Percentiles rank a stretch among this genome's conserved stretches.
These are phyloP conservation scores for Pseudogymnoascus sp. DNA, from an alignment of 2,329 filamentous ascomycete species.

Conservation along the genomic window DNA sequence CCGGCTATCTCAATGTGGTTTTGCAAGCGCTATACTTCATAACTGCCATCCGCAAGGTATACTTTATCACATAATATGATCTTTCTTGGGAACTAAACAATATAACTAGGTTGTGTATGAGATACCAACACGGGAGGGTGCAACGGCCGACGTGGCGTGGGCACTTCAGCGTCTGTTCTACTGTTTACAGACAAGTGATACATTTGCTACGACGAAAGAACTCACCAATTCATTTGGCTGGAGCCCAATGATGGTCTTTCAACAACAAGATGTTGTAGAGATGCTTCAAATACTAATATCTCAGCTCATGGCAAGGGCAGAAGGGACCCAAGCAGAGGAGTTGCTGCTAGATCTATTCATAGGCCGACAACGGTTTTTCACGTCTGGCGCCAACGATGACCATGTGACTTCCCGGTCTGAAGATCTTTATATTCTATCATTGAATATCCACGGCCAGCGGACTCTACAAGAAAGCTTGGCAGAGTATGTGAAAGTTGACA, in stretches of 20 bases:
- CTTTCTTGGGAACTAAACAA: background rate
- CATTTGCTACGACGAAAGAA: constrained; percentile 82
- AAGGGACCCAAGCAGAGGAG: constrained; percentile 85
- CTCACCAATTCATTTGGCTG: constrained; percentile 95
- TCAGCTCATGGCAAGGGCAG: constrained; percentile 94
- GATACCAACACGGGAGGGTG: constrained; percentile 84
- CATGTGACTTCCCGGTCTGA: constrained; percentile 93
- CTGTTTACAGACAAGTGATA: constrained; percentile 77
- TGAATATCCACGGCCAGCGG: constrained; percentile 92
- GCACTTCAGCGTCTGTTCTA: constrained; percentile 92
- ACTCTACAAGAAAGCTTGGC: constrained; percentile 89
- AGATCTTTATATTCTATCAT: constrained; percentile 97
- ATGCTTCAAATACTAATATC: constrained; percentile 95
- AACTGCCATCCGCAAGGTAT: constrained; percentile 86
- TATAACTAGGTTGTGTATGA: constrained; percentile 75
- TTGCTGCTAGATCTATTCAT: constrained; percentile 86
- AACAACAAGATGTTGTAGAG: constrained; percentile 98
- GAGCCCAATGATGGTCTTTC: constrained; percentile 96
- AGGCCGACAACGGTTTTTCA: constrained; percentile 97
- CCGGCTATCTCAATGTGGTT: constrained; percentile 80
- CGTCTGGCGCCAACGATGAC: constrained; percentile 95
- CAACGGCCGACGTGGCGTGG: constrained; percentile 83
- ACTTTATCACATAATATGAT: constrained; percentile 13
- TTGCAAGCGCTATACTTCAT: constrained; percentile 80
- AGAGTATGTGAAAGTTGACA: constrained; percentile 94